A percentile compares a stretch with the other conserved stretches of the same genome.
Evolutionary conservation across 441 rosid genomes (phyloP).

Genomic region (Biscutella laevigata): DNA sequence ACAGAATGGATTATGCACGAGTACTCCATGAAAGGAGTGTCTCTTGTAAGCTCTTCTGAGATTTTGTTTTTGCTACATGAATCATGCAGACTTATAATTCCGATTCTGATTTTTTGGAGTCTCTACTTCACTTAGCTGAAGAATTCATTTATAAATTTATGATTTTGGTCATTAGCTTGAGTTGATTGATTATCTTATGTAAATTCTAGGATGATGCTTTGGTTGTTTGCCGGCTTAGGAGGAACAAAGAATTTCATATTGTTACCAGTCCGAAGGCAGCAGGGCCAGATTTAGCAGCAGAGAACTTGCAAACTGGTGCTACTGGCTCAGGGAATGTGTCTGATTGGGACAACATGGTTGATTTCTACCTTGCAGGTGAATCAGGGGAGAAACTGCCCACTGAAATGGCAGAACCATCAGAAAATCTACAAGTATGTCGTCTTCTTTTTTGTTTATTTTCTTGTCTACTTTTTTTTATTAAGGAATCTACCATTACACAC

Average conservation of each 20-base stretch:
- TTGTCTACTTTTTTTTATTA: no score
- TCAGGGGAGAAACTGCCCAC: constrained; percentile 30
- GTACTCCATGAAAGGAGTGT: constrained; percentile 48
- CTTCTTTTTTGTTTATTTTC: neutral
- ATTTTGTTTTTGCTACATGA: no score
- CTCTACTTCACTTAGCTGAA: neutral
- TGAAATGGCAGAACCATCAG: constrained; percentile 38
- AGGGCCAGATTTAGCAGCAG: neutral
- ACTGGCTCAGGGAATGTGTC: constrained; percentile 17
- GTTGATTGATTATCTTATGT: neutral
- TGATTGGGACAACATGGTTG: constrained; percentile 36
- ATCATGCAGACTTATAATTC: no score
- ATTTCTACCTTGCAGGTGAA: constrained; percentile 37
- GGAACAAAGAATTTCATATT: constrained; percentile 34
- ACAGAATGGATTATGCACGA: constrained; percentile 90
- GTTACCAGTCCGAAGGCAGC: constrained; percentile 10
- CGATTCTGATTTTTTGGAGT: neutral
- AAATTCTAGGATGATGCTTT: constrained; percentile 44
- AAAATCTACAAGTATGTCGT: constrained; percentile 33
- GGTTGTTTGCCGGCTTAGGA: constrained; percentile 69
- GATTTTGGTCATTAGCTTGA: neutral
- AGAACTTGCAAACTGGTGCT: constrained; percentile 25
- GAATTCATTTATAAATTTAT: neutral
- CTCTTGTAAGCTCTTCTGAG: constrained; percentile 35
- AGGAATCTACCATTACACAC: no score